Evolutionary conservation across 257 asterid genomes (phyloP).

Genomic region (Nicotiana knightiana): DNA sequence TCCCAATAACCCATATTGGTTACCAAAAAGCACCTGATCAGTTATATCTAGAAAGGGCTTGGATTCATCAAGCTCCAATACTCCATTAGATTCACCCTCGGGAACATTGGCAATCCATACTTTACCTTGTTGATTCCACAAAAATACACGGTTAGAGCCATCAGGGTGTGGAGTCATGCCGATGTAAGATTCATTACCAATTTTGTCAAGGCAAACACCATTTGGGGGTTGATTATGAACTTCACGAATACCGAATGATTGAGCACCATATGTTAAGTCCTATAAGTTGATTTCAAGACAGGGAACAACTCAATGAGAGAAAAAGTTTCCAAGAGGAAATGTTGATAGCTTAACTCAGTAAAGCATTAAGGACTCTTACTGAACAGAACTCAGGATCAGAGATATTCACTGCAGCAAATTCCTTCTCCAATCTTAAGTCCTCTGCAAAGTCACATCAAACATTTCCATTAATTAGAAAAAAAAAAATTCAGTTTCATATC

Average conservation of each 20-base stretch:
- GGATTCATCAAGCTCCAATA: constrained; percentile 45
- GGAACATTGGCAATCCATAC: constrained; percentile 72
- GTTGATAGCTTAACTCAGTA: background rate
- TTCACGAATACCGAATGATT: constrained; percentile 24
- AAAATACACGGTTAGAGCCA: constrained; percentile 75
- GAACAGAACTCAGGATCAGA: constrained; percentile 31
- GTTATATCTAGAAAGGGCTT: constrained; percentile 64
- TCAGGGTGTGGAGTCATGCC: constrained; percentile 80
- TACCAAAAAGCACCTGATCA: constrained; percentile 60
- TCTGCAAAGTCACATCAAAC: constrained; percentile 53
- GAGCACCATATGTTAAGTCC: background rate
- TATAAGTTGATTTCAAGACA: background rate
- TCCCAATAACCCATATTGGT: constrained; percentile 71
- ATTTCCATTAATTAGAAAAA: constrained; percentile 37
- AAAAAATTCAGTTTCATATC: constrained; percentile 43
- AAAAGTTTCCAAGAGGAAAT: background rate
- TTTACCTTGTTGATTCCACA: constrained; percentile 74
- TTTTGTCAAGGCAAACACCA: constrained; percentile 79
- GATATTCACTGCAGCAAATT: constrained; percentile 45
- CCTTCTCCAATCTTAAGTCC: constrained; percentile 44
- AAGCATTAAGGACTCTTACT: too few species aligned
- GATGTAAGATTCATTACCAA: constrained; percentile 64
- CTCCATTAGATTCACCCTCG: constrained; percentile 46
- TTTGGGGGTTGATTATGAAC: constrained; percentile 33
- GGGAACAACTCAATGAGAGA: background rate